Conservation (phyloP, 2,329 filamentous ascomycete species). For the Bisporella sp. region DNA sequence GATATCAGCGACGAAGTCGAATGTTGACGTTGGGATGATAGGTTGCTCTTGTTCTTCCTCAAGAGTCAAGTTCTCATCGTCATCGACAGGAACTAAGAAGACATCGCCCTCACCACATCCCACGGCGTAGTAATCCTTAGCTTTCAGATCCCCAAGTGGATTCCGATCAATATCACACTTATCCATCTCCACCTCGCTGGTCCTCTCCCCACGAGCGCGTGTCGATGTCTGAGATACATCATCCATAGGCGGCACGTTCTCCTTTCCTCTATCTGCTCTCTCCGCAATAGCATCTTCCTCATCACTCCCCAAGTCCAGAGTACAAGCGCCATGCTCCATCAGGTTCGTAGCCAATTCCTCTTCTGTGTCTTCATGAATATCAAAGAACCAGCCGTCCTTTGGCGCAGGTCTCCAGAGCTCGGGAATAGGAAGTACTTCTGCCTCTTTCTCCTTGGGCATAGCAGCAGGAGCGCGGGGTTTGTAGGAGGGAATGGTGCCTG, state of each 20-base stretch:
- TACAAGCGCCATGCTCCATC: slow-evolving; percentile 82
- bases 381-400: slow-evolving; percentile 77
- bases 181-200: slow-evolving; percentile 39
- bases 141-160: slow-evolving; percentile 61
- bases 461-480: slow-evolving; percentile 33
- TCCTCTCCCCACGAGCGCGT: slow-evolving; percentile 23
- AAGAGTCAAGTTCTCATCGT: slow-evolving; percentile 25
- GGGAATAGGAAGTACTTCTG: slow-evolving; percentile 1
- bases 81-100: slow-evolving; percentile 54
- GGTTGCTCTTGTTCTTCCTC: slow-evolving; percentile 13
- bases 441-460: slow-evolving; percentile 4
- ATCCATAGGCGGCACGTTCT: slow-evolving; percentile 77
- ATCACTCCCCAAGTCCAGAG: slow-evolving; percentile 83
- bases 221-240: slow-evolving; percentile 52
- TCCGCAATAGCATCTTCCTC: slow-evolving; percentile 54
- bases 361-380: slow-evolving; percentile 87
- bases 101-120: slow-evolving; percentile 58
- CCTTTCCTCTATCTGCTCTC: slow-evolving; percentile 67
- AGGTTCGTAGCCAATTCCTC: slow-evolving; percentile 89
- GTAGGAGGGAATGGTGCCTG: slow-evolving; percentile 64
- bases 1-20: slow-evolving; percentile 24
- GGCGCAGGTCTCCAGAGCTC: slow-evolving; percentile 38
- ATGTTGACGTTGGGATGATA: slow-evolving; percentile 6
- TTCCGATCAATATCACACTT: slow-evolving; percentile 56
- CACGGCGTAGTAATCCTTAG: slow-evolving; percentile 59